Evolutionary conservation across 441 rosid species (phyloP).

Genomic region (Erysimum pusillum): DNA sequence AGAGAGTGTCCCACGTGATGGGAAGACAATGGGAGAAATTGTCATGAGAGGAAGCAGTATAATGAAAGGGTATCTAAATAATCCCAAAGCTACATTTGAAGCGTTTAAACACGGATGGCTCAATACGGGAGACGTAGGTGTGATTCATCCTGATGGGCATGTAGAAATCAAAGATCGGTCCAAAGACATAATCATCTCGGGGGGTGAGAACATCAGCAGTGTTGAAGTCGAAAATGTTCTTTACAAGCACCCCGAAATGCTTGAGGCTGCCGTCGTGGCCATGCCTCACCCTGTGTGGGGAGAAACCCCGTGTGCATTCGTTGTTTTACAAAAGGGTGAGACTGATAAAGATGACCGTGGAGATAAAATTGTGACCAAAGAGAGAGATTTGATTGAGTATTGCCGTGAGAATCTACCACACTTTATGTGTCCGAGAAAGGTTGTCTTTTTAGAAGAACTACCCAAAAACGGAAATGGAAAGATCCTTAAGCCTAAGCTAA

Average conservation of each 20-base stretch:
- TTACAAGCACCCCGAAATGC: constrained; percentile 54
- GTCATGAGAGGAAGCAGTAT: constrained; percentile 64
- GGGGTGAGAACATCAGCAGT: constrained; percentile 80
- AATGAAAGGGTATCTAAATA: constrained; percentile 75
- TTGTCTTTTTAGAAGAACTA: constrained; percentile 55
- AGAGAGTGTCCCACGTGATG: constrained; percentile 64
- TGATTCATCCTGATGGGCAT: constrained; percentile 71
- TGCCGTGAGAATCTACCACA: constrained; percentile 60
- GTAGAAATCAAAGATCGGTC: constrained; percentile 75
- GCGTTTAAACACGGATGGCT: constrained; percentile 74
- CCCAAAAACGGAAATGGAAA: constrained; percentile 64
- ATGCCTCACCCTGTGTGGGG: constrained; percentile 74
- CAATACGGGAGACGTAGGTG: constrained; percentile 68
- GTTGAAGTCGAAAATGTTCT: constrained; percentile 62
- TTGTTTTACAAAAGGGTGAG: constrained; percentile 44
- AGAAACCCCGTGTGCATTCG: constrained; percentile 73
- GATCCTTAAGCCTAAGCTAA: constrained; percentile 57
- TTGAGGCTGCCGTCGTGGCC: constrained; percentile 73
- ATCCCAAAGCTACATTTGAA: constrained; percentile 53
- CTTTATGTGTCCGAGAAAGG: constrained; percentile 73
- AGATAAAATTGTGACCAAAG: constrained; percentile 38
- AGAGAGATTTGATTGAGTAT: constrained; percentile 51
- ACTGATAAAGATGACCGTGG: constrained; percentile 1
- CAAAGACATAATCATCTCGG: constrained; percentile 78
- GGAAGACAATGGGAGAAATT: constrained; percentile 72